Conservation (phyloP, 1,284 basidiomycete species). For the Trichosporon sp. region DNA sequence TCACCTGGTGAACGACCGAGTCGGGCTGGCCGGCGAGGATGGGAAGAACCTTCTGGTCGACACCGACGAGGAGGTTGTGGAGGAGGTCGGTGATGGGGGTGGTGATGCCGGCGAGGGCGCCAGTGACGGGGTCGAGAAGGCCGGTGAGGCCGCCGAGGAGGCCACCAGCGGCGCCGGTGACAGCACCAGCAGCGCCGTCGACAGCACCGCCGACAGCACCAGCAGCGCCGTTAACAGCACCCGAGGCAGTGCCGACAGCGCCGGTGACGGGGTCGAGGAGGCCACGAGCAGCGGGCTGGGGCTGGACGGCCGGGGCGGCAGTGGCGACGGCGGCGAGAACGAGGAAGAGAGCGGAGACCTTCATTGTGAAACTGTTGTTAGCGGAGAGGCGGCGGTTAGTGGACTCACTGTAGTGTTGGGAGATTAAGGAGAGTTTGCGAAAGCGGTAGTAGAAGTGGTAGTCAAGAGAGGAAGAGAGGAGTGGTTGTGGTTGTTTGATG, state of each 20-base stretch:
- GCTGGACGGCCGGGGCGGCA: slow-evolving; percentile 10
- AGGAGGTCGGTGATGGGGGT: background rate
- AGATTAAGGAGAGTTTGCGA: background rate
- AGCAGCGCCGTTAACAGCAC: background rate
- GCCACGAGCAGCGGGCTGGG: background rate
- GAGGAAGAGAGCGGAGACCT: slow-evolving; percentile 7
- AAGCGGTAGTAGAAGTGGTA: background rate
- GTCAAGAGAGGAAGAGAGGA: background rate
- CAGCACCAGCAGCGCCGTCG: background rate
- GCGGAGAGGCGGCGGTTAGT: background rate
- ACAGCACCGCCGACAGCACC: background rate
- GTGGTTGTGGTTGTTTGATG: background rate
- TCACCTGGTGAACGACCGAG: background rate
- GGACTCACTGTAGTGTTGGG: background rate
- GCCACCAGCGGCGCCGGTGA: background rate
- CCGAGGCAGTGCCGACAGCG: background rate
- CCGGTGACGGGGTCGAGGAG: background rate
- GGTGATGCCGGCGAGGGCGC: background rate
- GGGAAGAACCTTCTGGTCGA: background rate
- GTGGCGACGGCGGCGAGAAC: slow-evolving; percentile 17
- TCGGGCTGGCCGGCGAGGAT: background rate
- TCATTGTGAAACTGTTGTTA: background rate
- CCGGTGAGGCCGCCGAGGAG: background rate
- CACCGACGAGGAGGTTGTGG: background rate
- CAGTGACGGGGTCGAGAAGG: background rate